phyloP scores from a whole-genome alignment of 1,284 basidiomycete genomes.

The Acaromyces ingoldii region DNA sequence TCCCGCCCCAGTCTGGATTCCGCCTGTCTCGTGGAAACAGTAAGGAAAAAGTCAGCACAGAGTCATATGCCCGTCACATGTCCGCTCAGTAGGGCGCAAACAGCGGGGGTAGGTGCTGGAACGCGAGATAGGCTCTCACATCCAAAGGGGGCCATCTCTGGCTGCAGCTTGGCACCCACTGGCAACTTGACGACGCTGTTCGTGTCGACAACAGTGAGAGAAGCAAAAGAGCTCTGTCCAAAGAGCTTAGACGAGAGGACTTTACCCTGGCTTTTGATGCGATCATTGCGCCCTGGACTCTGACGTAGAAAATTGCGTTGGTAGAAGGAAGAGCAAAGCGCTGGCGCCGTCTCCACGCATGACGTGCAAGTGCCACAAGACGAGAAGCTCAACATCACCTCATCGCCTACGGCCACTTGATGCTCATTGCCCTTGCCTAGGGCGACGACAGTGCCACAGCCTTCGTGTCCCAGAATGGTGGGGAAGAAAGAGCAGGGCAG shows the following conservation, averaged over 20 bases:
- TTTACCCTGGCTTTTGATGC: background rate
- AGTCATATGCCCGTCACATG: no score
- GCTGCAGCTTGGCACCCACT: background rate
- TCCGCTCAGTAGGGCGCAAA: no score
- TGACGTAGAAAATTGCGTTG: background rate
- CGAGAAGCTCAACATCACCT: background rate
- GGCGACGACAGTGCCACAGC: background rate
- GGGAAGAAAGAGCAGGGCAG: background rate
- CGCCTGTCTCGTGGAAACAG: no score
- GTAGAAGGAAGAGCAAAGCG: background rate
- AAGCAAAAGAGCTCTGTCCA: background rate
- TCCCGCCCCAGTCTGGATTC: background rate
- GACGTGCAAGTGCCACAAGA: background rate
- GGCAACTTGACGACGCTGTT: background rate
- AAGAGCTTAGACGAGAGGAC: background rate
- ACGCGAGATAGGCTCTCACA: background rate
- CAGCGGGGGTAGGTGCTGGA: background rate
- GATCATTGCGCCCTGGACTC: background rate
- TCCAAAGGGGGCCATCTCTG: background rate
- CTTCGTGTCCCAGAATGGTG: background rate
- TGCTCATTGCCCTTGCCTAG: background rate
- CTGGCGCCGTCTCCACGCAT: background rate
- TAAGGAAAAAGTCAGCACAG: no score
- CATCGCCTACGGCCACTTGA: background rate
- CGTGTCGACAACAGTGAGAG: background rate